Evolutionary conservation across 2,329 filamentous ascomycete genomes (phyloP).

Genomic region (Nigrograna mackinnonii): DNA sequence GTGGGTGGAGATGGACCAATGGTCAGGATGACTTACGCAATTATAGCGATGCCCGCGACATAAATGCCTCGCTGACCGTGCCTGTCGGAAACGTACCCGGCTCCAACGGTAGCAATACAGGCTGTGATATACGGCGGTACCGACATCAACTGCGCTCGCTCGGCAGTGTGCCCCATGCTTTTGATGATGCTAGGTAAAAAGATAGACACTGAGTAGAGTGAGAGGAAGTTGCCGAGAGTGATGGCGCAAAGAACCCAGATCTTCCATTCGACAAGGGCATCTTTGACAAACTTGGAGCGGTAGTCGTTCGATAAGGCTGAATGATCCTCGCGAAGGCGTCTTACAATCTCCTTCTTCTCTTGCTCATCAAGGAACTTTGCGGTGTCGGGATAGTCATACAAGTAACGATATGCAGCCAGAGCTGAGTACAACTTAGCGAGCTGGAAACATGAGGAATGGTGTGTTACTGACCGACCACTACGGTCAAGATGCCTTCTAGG

Average conservation of each 20-base stretch:
- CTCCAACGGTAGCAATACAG: background rate
- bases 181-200: slow-evolving; percentile 65
- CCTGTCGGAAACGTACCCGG: no score
- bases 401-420: slow-evolving; percentile 31
- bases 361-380: slow-evolving; percentile 70
- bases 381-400: slow-evolving; percentile 74
- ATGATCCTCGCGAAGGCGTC: slow-evolving; percentile 63
- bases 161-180: slow-evolving; percentile 55
- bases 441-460: slow-evolving; percentile 64
- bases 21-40: no score
- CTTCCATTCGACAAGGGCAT: slow-evolving; percentile 46
- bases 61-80: background rate
- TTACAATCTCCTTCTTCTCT: slow-evolving; percentile 64
- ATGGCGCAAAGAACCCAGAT: slow-evolving; percentile 47
- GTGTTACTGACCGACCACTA: slow-evolving; percentile 44
- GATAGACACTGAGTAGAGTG: slow-evolving; percentile 50
- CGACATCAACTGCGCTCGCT: background rate
- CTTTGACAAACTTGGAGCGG: slow-evolving; percentile 40
- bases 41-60: background rate
- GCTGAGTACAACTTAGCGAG: background rate
- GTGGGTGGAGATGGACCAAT: no score
- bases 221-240: slow-evolving; percentile 43
- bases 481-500: slow-evolving; percentile 33
- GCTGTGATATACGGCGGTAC: background rate
- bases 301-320: slow-evolving; percentile 49